Base-by-base conservation (phyloP, 306 rosid species). In the Mucuna pruriens region DNA sequence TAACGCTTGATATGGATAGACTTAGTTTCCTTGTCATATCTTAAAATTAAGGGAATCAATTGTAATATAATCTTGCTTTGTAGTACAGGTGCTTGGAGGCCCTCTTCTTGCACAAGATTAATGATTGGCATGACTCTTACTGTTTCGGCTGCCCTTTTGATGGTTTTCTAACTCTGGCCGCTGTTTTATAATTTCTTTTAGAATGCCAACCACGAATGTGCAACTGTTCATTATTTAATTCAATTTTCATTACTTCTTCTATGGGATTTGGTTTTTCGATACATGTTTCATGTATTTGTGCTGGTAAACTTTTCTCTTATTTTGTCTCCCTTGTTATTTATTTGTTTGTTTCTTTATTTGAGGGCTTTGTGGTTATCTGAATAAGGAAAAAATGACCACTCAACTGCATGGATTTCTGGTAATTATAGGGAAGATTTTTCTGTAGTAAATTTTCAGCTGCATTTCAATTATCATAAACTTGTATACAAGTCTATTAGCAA, bases 71-170 rank as follows among this genome's bases (percentile, higher is more conserved):
- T 10, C n/a, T 80, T 81, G 26, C 25, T 75, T 70, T 71, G 72
- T 65, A 65, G 54, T 80, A 17, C 82, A 84, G 89, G 68, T 65
- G 81, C 85, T 63, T 40, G 86, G 76, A 80, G 83, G 60, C 13
- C 48, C 15, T 39, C 68, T 80, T 54, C 81, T 34, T 36, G 65
- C 34, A 45, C 38, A 82, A 79, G 61, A 20, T 71, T 36, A 58
- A 64, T 54, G 36, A n/a, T 6, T 69, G 69, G 75, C 64, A 60
- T 49, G 26, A 10, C 62, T 23, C 11, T 86, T 75, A 77, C 51
- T 7, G 66, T 74, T 66, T 46, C 74, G 38, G 40, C 63, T 1
- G 45, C 74, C 45, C n/a, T 84, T 78, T 36, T 81, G 31, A 19
- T 45, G 15, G 48, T 80, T 36, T 48, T 78, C 16, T 88, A 79